These are phyloP conservation scores for Aspergillus oerlinghausenensis DNA, from an alignment of 2,329 filamentous ascomycete species.

Conservation along the genomic window DNA sequence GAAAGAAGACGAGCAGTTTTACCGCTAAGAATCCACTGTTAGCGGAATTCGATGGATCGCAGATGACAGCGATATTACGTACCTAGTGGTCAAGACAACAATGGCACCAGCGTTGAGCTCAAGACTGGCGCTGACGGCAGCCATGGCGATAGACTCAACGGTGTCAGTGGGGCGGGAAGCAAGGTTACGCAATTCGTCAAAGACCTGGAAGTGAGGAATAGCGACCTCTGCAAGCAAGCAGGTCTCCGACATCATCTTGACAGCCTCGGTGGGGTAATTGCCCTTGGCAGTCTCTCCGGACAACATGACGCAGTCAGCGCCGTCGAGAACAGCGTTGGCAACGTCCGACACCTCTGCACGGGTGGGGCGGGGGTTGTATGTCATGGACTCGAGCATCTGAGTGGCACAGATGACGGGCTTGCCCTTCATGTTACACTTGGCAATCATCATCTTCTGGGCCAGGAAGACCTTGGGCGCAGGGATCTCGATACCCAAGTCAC, in stretches of 20 bases:
- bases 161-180: conserved; percentile 79
- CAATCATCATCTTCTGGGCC: conserved; percentile 99
- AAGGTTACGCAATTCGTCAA: conserved; percentile 86
- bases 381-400: conserved; percentile 99
- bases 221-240: conserved; percentile 95
- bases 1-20: conserved; percentile 91
- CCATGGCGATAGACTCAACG: conserved; percentile 93
- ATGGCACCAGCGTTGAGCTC: conserved; percentile 96
- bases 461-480: conserved; percentile 97
- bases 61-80: conserved; percentile 23
- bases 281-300: conserved; percentile 99
- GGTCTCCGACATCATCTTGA: conserved; percentile 97
- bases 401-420: conserved; percentile 99
- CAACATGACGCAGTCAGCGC: conserved; percentile 99
- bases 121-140: conserved; percentile 88
- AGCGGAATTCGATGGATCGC: conserved; percentile 15
- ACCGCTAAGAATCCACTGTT: conserved; percentile 53
- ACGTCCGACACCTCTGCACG: conserved; percentile 98
- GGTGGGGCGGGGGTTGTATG: conserved; percentile 97
- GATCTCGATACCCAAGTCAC: conserved; percentile 97
- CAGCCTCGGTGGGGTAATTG: conserved; percentile 84
- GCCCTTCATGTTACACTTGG: conserved; percentile 98
- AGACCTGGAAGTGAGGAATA: conserved; percentile 94
- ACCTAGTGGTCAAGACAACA: conserved; percentile 88
- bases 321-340: conserved; percentile 95